Percentiles rank a stretch among this genome's conserved stretches.
phyloP scores from a whole-genome alignment of 2,329 filamentous ascomycete species.

The Fusarium compactum region DNA sequence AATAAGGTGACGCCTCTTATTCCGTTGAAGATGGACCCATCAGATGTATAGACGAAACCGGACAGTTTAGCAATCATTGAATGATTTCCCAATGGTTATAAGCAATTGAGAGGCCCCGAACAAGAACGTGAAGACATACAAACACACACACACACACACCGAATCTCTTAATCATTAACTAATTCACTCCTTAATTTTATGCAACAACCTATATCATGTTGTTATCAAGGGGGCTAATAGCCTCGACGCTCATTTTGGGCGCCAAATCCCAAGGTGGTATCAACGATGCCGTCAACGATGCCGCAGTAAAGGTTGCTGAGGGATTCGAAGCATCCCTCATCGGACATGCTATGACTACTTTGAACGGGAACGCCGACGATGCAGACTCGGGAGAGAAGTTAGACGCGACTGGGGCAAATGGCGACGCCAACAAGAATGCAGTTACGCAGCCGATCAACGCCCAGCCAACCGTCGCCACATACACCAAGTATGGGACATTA shows the following conservation, averaged over 20 bases:
- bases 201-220: constrained; percentile 36
- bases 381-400: neutral
- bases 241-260: constrained; percentile 31
- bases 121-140: neutral
- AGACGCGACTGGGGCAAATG: neutral
- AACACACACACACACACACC: neutral
- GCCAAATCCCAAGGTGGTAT: constrained; percentile 24
- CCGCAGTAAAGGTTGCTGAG: constrained; percentile 5
- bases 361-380: constrained; percentile 5
- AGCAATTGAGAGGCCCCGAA: constrained; percentile 5
- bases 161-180: constrained; percentile 12
- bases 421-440: constrained; percentile 2
- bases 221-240: constrained; percentile 35
- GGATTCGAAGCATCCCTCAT: constrained; percentile 28
- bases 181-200: constrained; percentile 21
- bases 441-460: constrained; percentile 7
- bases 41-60: constrained; percentile 18
- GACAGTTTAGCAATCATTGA: neutral
- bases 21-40: neutral
- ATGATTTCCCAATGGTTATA: constrained; percentile 17
- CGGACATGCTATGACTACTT: constrained; percentile 18
- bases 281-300: constrained; percentile 16
- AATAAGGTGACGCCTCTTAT: constrained; percentile 25
- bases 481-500: constrained; percentile 10
- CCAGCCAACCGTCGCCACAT: constrained; percentile 19